A percentile compares a stretch with the other conserved stretches of the same genome.
These are phyloP conservation scores for Gypsophila paniculata DNA, from an alignment of 179 eudicot genomes.

Conservation along the genomic window DNA sequence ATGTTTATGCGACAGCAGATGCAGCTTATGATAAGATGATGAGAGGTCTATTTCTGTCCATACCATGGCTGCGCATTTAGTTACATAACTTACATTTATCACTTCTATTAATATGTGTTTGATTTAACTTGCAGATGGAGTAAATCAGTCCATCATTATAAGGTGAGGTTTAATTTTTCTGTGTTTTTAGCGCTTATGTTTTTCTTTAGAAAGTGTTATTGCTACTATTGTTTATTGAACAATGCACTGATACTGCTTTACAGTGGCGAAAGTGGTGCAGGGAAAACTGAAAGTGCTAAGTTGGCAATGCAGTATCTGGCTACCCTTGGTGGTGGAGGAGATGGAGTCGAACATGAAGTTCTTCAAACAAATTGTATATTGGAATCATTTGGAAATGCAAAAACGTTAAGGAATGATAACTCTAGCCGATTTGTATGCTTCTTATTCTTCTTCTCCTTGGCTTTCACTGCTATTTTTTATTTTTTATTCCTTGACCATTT, in stretches of 20 bases:
- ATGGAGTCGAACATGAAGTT: slow-evolving; percentile 59
- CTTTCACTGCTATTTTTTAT: neutral
- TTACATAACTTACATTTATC: neutral
- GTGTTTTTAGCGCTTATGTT: neutral
- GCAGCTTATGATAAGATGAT: slow-evolving; percentile 78
- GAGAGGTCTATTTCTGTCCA: slow-evolving; percentile 47
- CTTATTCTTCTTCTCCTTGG: neutral
- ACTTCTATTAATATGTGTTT: no score
- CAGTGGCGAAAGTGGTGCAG: slow-evolving; percentile 99
- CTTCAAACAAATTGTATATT: slow-evolving; percentile 68
- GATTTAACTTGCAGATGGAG: slow-evolving; percentile 53
- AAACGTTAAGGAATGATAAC: slow-evolving; percentile 78
- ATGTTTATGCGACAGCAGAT: slow-evolving; percentile 78
- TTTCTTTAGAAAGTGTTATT: neutral
- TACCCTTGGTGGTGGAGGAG: slow-evolving; percentile 67
- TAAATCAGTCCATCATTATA: slow-evolving; percentile 79
- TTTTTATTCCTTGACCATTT: neutral
- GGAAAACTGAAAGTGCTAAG: slow-evolving; percentile 95
- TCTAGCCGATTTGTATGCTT: slow-evolving; percentile 80
- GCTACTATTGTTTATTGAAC: no score
- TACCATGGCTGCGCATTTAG: slow-evolving; percentile 7
- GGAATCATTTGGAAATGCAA: slow-evolving; percentile 96
- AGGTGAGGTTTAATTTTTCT: slow-evolving; percentile 46
- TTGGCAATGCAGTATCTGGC: slow-evolving; percentile 88
- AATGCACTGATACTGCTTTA: slow-evolving; percentile 17